A percentile compares a stretch with the other conserved stretches of the same genome.
These are phyloP conservation scores for Thielaviopsis populi DNA, from an alignment of 2,329 filamentous ascomycete species.

Conservation along the genomic window DNA sequence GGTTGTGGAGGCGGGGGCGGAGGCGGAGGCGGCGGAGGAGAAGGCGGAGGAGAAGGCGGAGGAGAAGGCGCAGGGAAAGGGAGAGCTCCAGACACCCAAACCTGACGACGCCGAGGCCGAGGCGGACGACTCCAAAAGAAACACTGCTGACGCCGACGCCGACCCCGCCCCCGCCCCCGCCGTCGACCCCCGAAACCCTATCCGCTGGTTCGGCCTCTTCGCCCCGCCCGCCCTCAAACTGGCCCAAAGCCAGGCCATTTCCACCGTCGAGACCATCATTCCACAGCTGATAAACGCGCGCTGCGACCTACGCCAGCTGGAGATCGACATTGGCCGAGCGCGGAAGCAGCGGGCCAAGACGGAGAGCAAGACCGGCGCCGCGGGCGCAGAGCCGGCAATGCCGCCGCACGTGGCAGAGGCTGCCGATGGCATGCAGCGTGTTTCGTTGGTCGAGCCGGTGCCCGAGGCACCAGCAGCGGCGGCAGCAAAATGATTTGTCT, in stretches of 20 bases:
- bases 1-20: constrained; percentile 15
- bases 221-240: constrained; percentile 37
- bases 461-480: too few species aligned
- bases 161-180: not conserved
- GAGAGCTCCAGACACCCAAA: not conserved
- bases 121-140: constrained; percentile 17
- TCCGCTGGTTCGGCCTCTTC: constrained; percentile 42
- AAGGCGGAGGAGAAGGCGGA: constrained; percentile 11
- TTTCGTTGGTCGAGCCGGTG: not conserved
- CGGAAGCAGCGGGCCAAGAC: constrained; percentile 40
- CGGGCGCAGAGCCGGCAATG: constrained; percentile 15
- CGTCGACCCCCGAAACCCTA: constrained; percentile 32
- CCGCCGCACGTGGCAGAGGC: not conserved
- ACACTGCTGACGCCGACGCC: not conserved
- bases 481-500: not conserved
- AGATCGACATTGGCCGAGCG: constrained; percentile 52
- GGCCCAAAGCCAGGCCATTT: constrained; percentile 44
- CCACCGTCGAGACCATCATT: constrained; percentile 41
- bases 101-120: not conserved
- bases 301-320: constrained; percentile 46
- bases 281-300: constrained; percentile 42
- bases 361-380: constrained; percentile 9
- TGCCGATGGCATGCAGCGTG: not conserved
- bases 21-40: constrained; percentile 16
- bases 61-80: constrained; percentile 1